Evolutionary conservation across 805 yeast species (phyloP), one percentile per base, ranked within the genome.

Genomic region (Yarrowia sp.): DNA sequence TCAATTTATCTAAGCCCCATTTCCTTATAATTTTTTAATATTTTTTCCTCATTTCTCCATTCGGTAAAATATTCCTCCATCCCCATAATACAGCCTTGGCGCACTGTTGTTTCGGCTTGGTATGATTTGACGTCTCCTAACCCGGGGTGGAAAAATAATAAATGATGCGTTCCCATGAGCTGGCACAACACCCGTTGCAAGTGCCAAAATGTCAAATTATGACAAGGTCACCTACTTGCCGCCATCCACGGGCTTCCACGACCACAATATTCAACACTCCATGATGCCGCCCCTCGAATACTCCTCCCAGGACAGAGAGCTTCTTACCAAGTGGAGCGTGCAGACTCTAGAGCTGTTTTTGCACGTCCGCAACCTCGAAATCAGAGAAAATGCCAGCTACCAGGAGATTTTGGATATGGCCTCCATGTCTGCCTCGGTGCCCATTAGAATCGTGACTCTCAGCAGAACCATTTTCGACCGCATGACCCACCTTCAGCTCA

Each of bases 401-500:
- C 43, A 35, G 33, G 58, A 51, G 18, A 38, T 51, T n/a, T 14
- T 51, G 14, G 58, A 36, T 8, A 51, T 51, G 5, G 58, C 43
- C n/a, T 14, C 43, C 9, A 18, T 43, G 7, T n/a, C 58, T 6
- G 58, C 58, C 6, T 36, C 58, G 14, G 58, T 51, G 14, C 58
- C 58, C 14, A 38, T 51, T 17, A 43, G 58, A 1, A 43, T 51
- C n/a, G 58, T 51, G n/a, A 22, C 33, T 14, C 42, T 51, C 6
- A 51, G 43, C 33, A 7, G 58, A 36, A 36, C 58, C 9, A 38
- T 51, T n/a, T 51, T 51, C 8, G 58, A 51, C 42, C 8, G 43
- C 13, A 51, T 51, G 58, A 51, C 58, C 18, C 58, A 51, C 18
- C 32, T 36, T 4, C 58, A 51, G 43, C 58, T 51, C 39, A 51